Evolutionary conservation across 768 basidiomycete species (phyloP), one percentile per base, ranked within the genome.

Genomic region (Lactarius quietus): DNA sequence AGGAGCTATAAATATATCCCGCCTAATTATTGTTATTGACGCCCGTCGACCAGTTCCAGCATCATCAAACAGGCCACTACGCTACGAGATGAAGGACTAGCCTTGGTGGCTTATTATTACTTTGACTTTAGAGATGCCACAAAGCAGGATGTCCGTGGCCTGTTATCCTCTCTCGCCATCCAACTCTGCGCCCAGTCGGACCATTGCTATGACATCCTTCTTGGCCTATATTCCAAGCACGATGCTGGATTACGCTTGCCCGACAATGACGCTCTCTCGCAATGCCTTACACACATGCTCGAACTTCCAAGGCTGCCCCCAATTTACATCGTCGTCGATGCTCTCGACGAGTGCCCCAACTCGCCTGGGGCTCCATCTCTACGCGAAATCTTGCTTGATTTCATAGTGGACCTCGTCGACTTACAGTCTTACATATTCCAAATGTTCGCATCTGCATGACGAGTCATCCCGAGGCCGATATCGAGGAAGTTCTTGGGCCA

Each of bases 21-120:
- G 0, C 6, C 26, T 2, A 23, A 26, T 31, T 48, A 10, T 14
- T 15, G 0, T 20, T 10, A 28, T 17, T 33, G 33, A 33, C n/a
- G 8, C 33, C 33, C 31, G 17, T 31, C 29, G 20, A 2, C 1
- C 39, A 64, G 63, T 17, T 64, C 51, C 23, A 39, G 57, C 33
- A 64, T 64, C 18, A 59, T 64, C 26, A 26, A 64, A 7, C 23
- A 35, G 6, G 45, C 23, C 38, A 43, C 12, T 8, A 28, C 6
- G 0, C n/a, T 45, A 18, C 52, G 57, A 6, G 23, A n/a, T 1
- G 51, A 26, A 1, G 63, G 63, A 43, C 33, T 59, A 17, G 52
- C 38, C 35, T 35, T 56, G 6, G 54, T 62, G 26, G 43, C 54
- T 31, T 65, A 62, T 61, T 65, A 62, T 17, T 65, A 65, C n/a